Base-by-base conservation (phyloP, 805 yeast genomes). In the Scheffersomyces spartinae region DNA sequence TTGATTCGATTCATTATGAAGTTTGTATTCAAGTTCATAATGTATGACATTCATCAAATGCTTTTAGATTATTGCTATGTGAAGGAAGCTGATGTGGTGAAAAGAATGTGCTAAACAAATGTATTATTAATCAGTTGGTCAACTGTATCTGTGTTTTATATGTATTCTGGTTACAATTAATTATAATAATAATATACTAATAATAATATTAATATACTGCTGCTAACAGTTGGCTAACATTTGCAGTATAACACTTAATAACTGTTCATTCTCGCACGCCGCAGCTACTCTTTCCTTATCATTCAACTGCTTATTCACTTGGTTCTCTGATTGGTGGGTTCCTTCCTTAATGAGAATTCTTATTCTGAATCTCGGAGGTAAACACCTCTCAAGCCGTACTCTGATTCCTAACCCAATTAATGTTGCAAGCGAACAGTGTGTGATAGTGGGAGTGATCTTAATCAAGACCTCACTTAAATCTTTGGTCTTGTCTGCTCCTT, bases 251-350 rank as follows among this genome's bases (percentile, higher is more conserved):
- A 91, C 99, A 16, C 74, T 68, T 20, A 86, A 56, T 21, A 91
- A 60, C 56, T 91, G 98, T 30, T 81, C 94, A 43, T 91, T 91
- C 45, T 91, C 98, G 51, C 97, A 86, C 0, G 99, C 99, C 15
- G 98, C 98, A 17, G 95, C 93, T 0, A 91, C 96, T 34, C 99
- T 63, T 53, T 91, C 99, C 55, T 91, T 91, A 47, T 91, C 99
- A 45, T 91, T 91, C 32, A 91, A 65, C 55, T 91, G 99, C 47
- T 88, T 88, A 53, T 91, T 91, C 13, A 91, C 97, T 47, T 91
- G 98, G 37, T 70, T 71, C 47, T 91, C 98, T 45, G 94, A 81
- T 49, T 91, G 96, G 47, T 91, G 99, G 1, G 94, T 71, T 2
- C 97, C 97, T 40, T 83, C 82, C 43, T 86, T 85, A 25, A 91